Conservation (phyloP, 345 rosid genomes). For the Nephelium lappaceum region DNA sequence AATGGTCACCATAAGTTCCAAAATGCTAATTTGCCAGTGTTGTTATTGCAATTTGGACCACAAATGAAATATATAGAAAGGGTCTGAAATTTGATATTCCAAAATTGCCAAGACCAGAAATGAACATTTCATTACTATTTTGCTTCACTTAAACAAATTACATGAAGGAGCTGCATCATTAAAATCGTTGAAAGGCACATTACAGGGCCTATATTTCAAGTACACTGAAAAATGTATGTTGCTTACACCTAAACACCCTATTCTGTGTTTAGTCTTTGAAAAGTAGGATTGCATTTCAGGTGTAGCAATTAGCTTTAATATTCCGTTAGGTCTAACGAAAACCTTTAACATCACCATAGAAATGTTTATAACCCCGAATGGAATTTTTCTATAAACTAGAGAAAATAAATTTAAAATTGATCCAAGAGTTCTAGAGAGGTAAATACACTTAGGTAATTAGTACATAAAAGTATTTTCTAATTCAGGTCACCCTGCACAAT, state of each 20-base stretch:
- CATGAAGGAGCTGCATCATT: background rate
- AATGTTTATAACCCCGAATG: background rate
- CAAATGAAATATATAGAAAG: background rate
- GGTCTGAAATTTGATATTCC: too few relatives aligned
- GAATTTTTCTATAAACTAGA: background rate
- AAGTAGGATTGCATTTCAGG: background rate
- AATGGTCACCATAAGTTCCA: background rate
- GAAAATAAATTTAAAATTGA: background rate
- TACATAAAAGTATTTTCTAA: background rate
- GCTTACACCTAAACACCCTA: background rate
- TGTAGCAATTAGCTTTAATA: background rate
- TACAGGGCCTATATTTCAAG: background rate
- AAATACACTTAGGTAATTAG: background rate
- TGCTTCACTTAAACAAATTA: background rate
- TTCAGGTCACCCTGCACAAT: background rate
- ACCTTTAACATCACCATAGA: background rate
- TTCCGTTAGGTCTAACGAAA: background rate
- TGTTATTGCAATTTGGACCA: background rate
- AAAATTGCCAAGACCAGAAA: background rate
- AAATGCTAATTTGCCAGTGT: background rate
- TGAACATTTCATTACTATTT: background rate
- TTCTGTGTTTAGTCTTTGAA: background rate
- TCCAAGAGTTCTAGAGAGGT: background rate
- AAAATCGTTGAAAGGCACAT: background rate
- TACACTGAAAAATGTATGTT: background rate